A percentile compares a stretch with the other conserved stretches of the same genome.
Conservation (phyloP, 225 moss, liverwort and hornwort genomes). For the Polytrichum commune region DNA sequence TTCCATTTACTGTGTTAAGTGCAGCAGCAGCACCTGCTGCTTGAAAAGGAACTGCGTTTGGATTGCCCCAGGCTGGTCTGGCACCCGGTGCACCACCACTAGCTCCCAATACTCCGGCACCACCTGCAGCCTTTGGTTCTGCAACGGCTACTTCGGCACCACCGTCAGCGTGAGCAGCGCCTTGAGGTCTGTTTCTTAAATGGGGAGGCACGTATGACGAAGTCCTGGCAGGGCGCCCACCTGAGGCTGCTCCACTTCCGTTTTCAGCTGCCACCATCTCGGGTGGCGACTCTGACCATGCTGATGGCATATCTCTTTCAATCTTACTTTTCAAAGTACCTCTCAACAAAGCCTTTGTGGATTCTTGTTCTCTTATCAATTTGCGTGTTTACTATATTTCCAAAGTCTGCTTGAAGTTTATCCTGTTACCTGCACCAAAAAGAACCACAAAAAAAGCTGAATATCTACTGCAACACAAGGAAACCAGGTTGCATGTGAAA, state of each 20-base stretch:
- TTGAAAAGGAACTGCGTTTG: conserved; percentile 38
- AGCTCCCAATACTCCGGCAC: conserved; percentile 31
- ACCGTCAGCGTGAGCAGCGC: conserved; percentile 36
- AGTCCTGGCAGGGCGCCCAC: conserved; percentile 64
- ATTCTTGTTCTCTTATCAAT: neutral
- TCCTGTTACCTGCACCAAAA: neutral
- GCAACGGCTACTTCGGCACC: conserved; percentile 19
- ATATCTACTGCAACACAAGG: no score
- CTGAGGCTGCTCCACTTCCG: conserved; percentile 48
- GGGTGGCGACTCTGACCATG: conserved; percentile 99
- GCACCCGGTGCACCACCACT: conserved; percentile 53
- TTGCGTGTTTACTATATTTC: neutral
- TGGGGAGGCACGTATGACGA: conserved; percentile 97
- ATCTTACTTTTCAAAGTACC: neutral
- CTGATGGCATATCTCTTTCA: conserved; percentile 93
- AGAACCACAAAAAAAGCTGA: no score
- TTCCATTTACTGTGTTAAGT: conserved; percentile 32
- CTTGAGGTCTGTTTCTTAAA: conserved; percentile 82
- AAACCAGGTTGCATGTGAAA: no score
- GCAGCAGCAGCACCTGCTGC: conserved; percentile 30
- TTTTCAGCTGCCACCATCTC: conserved; percentile 93
- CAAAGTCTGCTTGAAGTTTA: neutral
- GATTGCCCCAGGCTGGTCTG: conserved; percentile 58
- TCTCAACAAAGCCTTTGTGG: neutral
- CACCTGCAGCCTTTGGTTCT: conserved; percentile 30